Evolutionary conservation across 768 basidiomycete genomes (phyloP).

Genomic region (Tulasnella sp.): DNA sequence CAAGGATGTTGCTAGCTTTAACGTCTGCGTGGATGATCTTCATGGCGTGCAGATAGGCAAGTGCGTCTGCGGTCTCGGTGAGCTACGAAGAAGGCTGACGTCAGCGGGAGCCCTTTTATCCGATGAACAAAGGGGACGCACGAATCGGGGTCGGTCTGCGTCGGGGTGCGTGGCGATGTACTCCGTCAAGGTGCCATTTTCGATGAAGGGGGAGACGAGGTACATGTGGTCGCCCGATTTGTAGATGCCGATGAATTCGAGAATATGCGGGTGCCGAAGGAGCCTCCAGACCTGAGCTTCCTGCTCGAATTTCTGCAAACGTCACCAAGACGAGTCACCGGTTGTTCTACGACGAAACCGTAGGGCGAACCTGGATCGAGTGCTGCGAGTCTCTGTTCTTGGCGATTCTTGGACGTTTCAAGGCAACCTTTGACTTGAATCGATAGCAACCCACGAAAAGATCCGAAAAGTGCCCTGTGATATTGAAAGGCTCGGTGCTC

Average conservation of each 20-base stretch:
- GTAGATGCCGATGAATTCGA: background rate
- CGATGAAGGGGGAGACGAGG: slow-evolving; percentile 7
- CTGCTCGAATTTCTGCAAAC: background rate
- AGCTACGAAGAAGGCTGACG: background rate
- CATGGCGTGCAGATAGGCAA: slow-evolving; percentile 11
- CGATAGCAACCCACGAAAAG: background rate
- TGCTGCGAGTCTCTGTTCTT: background rate
- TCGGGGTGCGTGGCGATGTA: background rate
- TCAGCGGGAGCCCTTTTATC: background rate
- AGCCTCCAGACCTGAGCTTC: slow-evolving; percentile 1
- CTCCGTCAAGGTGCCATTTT: background rate
- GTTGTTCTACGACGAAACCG: background rate
- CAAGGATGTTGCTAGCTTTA: background rate
- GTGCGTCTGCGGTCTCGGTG: background rate
- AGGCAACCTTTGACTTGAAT: background rate
- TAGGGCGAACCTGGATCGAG: background rate
- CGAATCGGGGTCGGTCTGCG: background rate
- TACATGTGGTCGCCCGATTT: background rate
- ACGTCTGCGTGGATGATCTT: slow-evolving; percentile 6
- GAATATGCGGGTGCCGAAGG: background rate
- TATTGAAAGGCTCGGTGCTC: background rate
- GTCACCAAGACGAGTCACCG: background rate
- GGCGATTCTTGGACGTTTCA: slow-evolving; percentile 1
- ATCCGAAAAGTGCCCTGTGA: background rate
- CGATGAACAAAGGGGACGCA: background rate